Conservation (phyloP, 179 eudicot genomes). For the Camellia oleifera region DNA sequence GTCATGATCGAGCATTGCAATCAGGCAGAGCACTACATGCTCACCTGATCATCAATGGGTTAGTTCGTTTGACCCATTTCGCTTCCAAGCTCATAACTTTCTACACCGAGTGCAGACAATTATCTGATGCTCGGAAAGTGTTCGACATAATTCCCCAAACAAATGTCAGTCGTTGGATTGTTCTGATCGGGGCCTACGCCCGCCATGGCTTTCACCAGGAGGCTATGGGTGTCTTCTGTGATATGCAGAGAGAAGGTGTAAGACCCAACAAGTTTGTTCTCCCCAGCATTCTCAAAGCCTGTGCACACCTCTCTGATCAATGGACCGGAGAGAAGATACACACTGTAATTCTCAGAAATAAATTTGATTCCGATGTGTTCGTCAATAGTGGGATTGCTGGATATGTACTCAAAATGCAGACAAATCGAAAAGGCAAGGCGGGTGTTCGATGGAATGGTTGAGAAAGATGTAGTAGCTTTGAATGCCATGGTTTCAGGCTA, state of each 20-base stretch:
- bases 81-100: constrained; percentile 66
- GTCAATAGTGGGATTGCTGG: constrained; percentile 62
- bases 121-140: constrained; percentile 51
- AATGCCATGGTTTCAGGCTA: constrained; percentile 72
- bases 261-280: constrained; percentile 52
- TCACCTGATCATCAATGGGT: constrained; percentile 58
- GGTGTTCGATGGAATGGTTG: constrained; percentile 52
- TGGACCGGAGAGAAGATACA: constrained; percentile 54
- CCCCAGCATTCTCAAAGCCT: constrained; percentile 79
- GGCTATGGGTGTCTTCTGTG: constrained; percentile 40
- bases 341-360: constrained; percentile 38
- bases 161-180: constrained; percentile 64
- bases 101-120: constrained; percentile 44
- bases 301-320: constrained; percentile 54
- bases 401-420: constrained; percentile 76
- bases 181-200: constrained; percentile 67
- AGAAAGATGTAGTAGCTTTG: constrained; percentile 59
- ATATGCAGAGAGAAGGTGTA: constrained; percentile 50
- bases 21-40: constrained; percentile 59
- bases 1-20: constrained; percentile 30
- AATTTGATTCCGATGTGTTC: constrained; percentile 53
- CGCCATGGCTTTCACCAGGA: constrained; percentile 56
- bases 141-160: constrained; percentile 67
- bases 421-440: constrained; percentile 43
- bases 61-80: constrained; percentile 41